A percentile compares a stretch with the other conserved stretches of the same genome.
These are phyloP conservation scores for Phytopythium mirpurense DNA, from an alignment of 352 stramenopile genomes.

Conservation along the genomic window DNA sequence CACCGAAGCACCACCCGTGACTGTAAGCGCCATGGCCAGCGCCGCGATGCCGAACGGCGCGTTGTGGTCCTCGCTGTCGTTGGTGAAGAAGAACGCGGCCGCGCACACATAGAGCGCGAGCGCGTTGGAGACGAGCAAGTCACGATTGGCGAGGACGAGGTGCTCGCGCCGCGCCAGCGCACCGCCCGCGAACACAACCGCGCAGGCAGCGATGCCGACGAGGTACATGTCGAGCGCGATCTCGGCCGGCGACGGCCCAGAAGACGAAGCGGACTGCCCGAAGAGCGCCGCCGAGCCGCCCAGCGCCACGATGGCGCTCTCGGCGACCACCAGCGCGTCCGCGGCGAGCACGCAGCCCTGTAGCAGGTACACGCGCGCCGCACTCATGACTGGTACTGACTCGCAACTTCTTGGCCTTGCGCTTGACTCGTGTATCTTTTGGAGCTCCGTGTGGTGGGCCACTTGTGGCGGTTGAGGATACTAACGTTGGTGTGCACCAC, in stretches of 20 bases:
- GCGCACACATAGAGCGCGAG: constrained; percentile 6
- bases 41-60: background rate
- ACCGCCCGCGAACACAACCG: background rate
- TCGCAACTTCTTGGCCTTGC: no score
- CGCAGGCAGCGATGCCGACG: background rate
- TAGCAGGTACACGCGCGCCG: constrained; percentile 1
- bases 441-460: no score
- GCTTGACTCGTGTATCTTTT: no score
- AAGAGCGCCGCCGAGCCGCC: constrained; percentile 1
- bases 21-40: background rate
- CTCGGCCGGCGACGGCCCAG: background rate
- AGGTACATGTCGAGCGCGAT: constrained; percentile 5
- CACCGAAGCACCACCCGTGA: background rate
- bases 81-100: constrained; percentile 6
- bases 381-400: background rate
- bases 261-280: background rate
- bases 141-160: constrained; percentile 4
- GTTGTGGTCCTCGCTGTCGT: constrained; percentile 1
- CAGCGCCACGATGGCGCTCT: constrained; percentile 1
- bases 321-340: constrained; percentile 3
- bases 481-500: background rate
- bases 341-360: background rate
- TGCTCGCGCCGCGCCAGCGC: background rate
- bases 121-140: constrained; percentile 6
- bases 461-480: background rate